A percentile compares a stretch with the other conserved stretches of the same genome.
phyloP scores from a whole-genome alignment of 1,284 basidiomycete genomes.

The Tranzscheliella williamsii region DNA sequence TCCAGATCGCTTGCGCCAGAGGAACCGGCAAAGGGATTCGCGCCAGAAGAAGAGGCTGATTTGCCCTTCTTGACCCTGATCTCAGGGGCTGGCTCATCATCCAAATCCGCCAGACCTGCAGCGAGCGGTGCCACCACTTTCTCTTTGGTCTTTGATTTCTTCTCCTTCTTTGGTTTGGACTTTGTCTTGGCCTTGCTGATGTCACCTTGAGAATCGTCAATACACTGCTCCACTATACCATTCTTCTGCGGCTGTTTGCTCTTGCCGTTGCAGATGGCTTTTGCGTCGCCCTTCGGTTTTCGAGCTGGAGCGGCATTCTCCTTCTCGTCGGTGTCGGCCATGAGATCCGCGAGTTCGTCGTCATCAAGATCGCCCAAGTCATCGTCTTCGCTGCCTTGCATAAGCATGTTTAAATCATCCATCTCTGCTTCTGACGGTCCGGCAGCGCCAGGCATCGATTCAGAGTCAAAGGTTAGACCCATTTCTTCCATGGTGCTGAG shows the following conservation, averaged over 20 bases:
- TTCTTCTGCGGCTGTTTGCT: constrained; percentile 9
- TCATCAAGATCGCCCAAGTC: constrained; percentile 46
- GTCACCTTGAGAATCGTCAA: neutral
- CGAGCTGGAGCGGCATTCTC: constrained; percentile 15
- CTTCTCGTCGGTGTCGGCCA: constrained; percentile 43
- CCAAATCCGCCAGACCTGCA: constrained; percentile 31
- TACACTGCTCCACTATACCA: neutral
- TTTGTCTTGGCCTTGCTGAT: neutral
- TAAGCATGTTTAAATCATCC: constrained; percentile 38
- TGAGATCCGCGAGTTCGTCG: constrained; percentile 45
- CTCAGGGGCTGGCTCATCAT: constrained; percentile 27
- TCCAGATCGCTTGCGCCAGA: constrained; percentile 9
- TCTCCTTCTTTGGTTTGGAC: constrained; percentile 5
- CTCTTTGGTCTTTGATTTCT: constrained; percentile 15
- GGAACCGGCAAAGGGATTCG: constrained; percentile 28
- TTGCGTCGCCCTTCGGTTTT: constrained; percentile 6
- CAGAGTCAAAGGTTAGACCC: constrained; percentile 47
- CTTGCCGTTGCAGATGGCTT: constrained; percentile 9
- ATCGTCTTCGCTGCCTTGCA: constrained; percentile 41
- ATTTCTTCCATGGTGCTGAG: constrained; percentile 69
- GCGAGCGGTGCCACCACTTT: constrained; percentile 27
- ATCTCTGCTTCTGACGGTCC: constrained; percentile 18
- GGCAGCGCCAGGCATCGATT: constrained; percentile 7
- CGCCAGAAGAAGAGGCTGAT: neutral
- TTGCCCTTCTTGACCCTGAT: constrained; percentile 34